Percentiles rank a stretch among this genome's conserved stretches.
Conservation (phyloP, 768 basidiomycete species). For the Tricholoma saponaceum region DNA sequence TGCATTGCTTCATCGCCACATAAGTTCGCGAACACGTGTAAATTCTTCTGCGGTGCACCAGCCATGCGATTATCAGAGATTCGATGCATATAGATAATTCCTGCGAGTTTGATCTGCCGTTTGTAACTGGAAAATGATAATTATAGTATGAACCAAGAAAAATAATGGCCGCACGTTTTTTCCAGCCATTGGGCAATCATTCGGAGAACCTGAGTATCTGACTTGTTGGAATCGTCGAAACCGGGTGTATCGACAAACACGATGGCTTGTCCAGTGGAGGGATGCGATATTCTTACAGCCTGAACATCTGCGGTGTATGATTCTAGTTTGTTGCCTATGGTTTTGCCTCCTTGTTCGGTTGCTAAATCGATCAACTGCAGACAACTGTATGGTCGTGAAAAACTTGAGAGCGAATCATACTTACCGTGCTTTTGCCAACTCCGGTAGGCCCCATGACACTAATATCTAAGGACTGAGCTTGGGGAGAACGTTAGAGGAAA, state of each 20-base stretch:
- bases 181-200: slow-evolving; percentile 4
- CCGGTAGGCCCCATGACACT: slow-evolving; percentile 3
- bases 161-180: background rate
- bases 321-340: background rate
- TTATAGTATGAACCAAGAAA: background rate
- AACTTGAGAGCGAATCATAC: background rate
- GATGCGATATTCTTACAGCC: background rate
- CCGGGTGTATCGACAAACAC: slow-evolving; percentile 9
- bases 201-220: slow-evolving; percentile 6
- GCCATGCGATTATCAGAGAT: slow-evolving; percentile 31
- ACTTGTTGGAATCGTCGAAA: slow-evolving; percentile 6
- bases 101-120: slow-evolving; percentile 12
- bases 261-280: background rate
- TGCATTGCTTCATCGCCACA: slow-evolving; percentile 36
- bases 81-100: slow-evolving; percentile 17
- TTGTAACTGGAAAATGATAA: background rate
- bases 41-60: slow-evolving; percentile 36
- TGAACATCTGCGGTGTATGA: background rate
- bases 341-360: slow-evolving; percentile 1
- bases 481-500: background rate
- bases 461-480: background rate
- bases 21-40: slow-evolving; percentile 39
- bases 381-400: background rate
- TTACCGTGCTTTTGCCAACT: slow-evolving; percentile 1
- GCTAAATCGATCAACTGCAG: background rate